Evolutionary conservation across 1,139 yeast genomes (phyloP).

Genomic region (Scheffersomyces titani): DNA sequence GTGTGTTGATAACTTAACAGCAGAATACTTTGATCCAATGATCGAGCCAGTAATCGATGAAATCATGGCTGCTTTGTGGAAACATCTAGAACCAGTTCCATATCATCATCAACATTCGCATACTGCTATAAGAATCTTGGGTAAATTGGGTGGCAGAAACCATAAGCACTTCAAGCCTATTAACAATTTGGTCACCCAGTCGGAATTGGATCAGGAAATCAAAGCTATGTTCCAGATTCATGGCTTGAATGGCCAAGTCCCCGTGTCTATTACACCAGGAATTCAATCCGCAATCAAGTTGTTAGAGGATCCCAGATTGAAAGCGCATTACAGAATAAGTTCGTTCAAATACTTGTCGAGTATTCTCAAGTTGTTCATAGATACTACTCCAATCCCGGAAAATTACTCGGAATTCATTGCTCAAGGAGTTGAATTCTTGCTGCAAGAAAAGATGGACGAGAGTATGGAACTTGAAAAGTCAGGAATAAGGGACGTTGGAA

Average conservation of each 20-base stretch:
- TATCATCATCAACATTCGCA: slow-evolving; percentile 93
- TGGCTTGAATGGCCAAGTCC: slow-evolving; percentile 62
- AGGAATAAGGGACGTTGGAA: slow-evolving; percentile 48
- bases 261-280: slow-evolving; percentile 82
- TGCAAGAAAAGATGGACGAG: slow-evolving; percentile 43
- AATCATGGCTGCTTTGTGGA: slow-evolving; percentile 91
- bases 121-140: slow-evolving; percentile 88
- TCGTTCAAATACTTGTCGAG: slow-evolving; percentile 75
- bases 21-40: slow-evolving; percentile 95
- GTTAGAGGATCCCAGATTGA: slow-evolving; percentile 67
- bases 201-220: slow-evolving; percentile 66
- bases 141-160: slow-evolving; percentile 95
- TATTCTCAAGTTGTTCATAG: slow-evolving; percentile 68
- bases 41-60: slow-evolving; percentile 94
- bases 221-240: slow-evolving; percentile 69
- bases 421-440: slow-evolving; percentile 48
- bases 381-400: slow-evolving; percentile 63
- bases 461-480: slow-evolving; percentile 41
- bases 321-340: slow-evolving; percentile 67
- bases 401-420: slow-evolving; percentile 48
- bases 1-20: slow-evolving; percentile 95
- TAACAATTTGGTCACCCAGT: slow-evolving; percentile 56
- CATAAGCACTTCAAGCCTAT: slow-evolving; percentile 82
- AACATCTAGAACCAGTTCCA: slow-evolving; percentile 87
- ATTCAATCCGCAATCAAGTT: slow-evolving; percentile 69